Base-by-base conservation (phyloP, 345 rosid species). In the Salix brachista region DNA sequence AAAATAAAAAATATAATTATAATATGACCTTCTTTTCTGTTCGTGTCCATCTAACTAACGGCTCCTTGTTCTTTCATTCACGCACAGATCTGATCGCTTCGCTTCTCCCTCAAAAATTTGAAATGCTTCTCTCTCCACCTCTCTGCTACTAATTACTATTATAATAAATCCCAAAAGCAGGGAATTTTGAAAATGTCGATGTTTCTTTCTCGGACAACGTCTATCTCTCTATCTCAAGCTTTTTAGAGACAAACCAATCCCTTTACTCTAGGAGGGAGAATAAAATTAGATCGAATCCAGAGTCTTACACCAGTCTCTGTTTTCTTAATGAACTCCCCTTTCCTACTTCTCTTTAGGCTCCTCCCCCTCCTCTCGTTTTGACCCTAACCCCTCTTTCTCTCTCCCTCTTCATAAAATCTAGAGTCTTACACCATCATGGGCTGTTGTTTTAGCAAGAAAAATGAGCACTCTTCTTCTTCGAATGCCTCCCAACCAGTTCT, bases 401-500 rank as follows among this genome's bases (percentile, higher is more conserved):
- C 6, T 65, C 37, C 37, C 26, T 17, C 32, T 21, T 14, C 36
- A 0, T 9, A 26, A 65, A 30, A 67, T 41, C 37, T 32, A 32
- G 34, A 32, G 34, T 32, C 34, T 32, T 32, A 32, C 34, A 32
- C 34, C 36, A 73, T 26, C 23, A 92, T 90, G 97, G 97, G 97
- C 56, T 79, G 83, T 80, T 92, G 94, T 85, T 78, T 90, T 32
- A 92, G 94, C 82, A 89, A 85, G 85, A 80, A 80, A 62, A 84
- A 80, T 10, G 78, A 75, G 19, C 67, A 78, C 64, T 64, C 91
- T 3, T 61, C 83, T 26, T 60, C 58, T 60, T 44, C 73, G 54
- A 71, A 78, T 4, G 39, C 66, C 8, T 77, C 87, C 5, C 26
- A 41, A 11, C 21, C 80, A 19, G 61, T 17, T 6, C 12, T 56